Evolutionary conservation across 2,329 filamentous ascomycete species (phyloP).

Genomic region (Thielaviopsis euricoi): DNA sequence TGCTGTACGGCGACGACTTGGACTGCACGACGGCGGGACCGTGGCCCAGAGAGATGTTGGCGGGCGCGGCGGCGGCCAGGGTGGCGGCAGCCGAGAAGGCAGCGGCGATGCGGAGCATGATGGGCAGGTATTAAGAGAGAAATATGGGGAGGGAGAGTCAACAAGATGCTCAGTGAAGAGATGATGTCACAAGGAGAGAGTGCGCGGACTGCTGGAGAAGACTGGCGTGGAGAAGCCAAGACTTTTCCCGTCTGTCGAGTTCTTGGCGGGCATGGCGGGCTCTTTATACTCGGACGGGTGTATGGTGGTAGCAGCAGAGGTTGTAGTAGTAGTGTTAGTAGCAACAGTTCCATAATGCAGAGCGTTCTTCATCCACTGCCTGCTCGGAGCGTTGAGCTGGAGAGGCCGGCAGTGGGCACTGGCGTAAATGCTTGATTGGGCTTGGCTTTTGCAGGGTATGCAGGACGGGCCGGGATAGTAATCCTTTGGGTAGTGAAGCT

Average conservation of each 20-base stretch:
- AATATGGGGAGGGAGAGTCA: background rate
- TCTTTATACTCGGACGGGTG: background rate
- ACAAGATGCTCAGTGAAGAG: background rate
- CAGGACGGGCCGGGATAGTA: background rate
- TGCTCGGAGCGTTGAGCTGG: too few species aligned
- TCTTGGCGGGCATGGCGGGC: background rate
- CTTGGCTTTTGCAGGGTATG: background rate
- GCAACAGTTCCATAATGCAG: too few species aligned
- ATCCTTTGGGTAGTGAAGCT: background rate
- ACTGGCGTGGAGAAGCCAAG: background rate
- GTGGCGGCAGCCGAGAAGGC: background rate
- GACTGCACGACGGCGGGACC: background rate
- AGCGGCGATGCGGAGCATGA: slow-evolving; percentile 1
- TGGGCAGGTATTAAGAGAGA: background rate
- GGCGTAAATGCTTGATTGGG: background rate
- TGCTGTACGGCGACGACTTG: background rate
- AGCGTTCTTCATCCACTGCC: too few species aligned
- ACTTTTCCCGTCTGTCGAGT: background rate
- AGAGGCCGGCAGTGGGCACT: too few species aligned
- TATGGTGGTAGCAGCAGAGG: too few species aligned
- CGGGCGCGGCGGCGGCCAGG: background rate
- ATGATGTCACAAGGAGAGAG: background rate
- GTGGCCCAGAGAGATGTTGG: background rate
- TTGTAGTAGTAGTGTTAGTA: too few species aligned
- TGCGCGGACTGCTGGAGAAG: background rate